Evolutionary conservation across 176 grass and related monocot genomes (phyloP).

Genomic region (Oropetium thomaeum): DNA sequence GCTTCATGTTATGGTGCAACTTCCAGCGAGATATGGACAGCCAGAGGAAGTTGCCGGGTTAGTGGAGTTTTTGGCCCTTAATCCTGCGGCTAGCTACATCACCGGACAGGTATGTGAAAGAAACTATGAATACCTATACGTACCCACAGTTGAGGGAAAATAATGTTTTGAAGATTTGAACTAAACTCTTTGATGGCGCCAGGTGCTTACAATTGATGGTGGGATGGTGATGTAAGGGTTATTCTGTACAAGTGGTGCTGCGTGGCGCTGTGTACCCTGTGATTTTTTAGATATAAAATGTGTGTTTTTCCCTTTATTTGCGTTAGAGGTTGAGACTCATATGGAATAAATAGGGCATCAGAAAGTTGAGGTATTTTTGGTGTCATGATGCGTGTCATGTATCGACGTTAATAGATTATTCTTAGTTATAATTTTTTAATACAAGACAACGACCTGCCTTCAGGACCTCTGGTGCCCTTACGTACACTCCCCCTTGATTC

Average conservation of each 20-base stretch:
- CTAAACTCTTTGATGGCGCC: not conserved
- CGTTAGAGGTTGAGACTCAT: not conserved
- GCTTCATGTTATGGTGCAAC: slow-evolving; percentile 8
- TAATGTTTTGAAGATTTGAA: not conserved
- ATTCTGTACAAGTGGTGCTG: not conserved
- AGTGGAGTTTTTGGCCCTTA: slow-evolving; percentile 48
- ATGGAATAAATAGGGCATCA: slow-evolving; percentile 22
- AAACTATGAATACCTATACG: not conserved
- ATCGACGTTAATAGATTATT: no score
- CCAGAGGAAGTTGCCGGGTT: slow-evolving; percentile 65
- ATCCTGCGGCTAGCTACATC: slow-evolving; percentile 45
- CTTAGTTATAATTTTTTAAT: no score
- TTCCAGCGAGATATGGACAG: slow-evolving; percentile 76
- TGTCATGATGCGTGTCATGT: no score
- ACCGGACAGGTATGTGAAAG: slow-evolving; percentile 46
- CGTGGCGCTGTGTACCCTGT: slow-evolving; percentile 2
- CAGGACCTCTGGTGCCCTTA: no score
- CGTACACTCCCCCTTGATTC: no score
- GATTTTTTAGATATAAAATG: slow-evolving; percentile 31
- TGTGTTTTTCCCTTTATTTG: not conserved
- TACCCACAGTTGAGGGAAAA: not conserved
- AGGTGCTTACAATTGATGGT: slow-evolving; percentile 70
- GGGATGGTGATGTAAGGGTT: slow-evolving; percentile 76
- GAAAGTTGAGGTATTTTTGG: not conserved
- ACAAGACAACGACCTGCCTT: no score